A percentile compares a stretch with the other conserved stretches of the same genome.
These are phyloP conservation scores for Passiflora organensis DNA, from an alignment of 345 rosid species.

Conservation along the genomic window DNA sequence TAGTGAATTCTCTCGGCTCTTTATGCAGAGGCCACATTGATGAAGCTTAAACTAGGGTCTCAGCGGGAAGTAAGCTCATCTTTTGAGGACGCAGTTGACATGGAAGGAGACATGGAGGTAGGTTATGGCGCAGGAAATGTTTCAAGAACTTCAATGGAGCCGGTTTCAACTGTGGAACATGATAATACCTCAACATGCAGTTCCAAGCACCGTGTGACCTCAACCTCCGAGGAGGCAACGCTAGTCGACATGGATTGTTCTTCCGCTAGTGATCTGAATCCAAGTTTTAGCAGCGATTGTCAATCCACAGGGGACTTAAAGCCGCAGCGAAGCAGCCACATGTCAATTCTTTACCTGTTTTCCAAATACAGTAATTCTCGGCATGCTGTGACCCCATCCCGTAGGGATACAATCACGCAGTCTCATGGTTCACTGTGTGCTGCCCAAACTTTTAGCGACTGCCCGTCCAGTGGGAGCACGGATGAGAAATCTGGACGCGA, in stretches of 20 bases:
- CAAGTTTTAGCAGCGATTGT: constrained; percentile 12
- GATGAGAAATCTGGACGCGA: constrained; percentile 10
- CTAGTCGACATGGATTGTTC: constrained; percentile 13
- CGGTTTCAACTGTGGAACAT: constrained; percentile 8
- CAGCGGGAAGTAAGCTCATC: constrained; percentile 23
- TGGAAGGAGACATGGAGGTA: constrained; percentile 16
- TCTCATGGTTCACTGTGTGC: constrained; percentile 5
- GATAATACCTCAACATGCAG: constrained; percentile 2
- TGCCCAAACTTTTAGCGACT: constrained; percentile 13
- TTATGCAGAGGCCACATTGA: constrained; percentile 60
- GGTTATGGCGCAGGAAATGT: constrained; percentile 15
- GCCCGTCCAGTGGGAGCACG: constrained; percentile 12
- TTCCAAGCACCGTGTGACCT: neutral
- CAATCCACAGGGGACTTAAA: constrained; percentile 12
- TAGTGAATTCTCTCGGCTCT: neutral
- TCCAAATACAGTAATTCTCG: constrained; percentile 40
- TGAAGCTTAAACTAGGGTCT: constrained; percentile 76
- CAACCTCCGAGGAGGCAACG: constrained; percentile 9
- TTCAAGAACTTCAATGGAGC: constrained; percentile 5
- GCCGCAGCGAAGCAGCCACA: constrained; percentile 14
- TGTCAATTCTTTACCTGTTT: constrained; percentile 46
- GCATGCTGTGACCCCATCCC: constrained; percentile 10
- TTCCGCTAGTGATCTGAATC: constrained; percentile 5
- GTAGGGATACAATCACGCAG: constrained; percentile 5
- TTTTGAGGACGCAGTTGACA: constrained; percentile 5